Base-by-base conservation (phyloP, 306 rosid species). In the Sechiopsis laciniata region DNA sequence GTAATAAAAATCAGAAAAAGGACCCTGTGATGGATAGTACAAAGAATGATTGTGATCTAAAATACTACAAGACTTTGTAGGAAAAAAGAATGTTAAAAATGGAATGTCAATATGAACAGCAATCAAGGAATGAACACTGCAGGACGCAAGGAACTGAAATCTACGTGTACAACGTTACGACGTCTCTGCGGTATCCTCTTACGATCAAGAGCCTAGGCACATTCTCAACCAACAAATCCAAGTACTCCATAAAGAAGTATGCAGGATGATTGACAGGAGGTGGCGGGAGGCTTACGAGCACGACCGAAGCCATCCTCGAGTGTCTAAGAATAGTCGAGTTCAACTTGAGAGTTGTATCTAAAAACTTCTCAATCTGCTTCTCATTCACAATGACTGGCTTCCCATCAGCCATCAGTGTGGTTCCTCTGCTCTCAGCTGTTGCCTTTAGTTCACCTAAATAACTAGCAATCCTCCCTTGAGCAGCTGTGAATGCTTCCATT, bases 221-320 rank as follows among this genome's bases (percentile, higher is more conserved):
- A 79, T 91, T 95, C 84, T 95, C 99, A 79, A 95, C 92, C 87
- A 95, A 91, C 80, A 91, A 80, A 87, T 95, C 99, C 97, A 95
- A 89, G 81, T 95, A 95, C 78, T 95, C 99, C 99, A 95, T 91
- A 73, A 91, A 95, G 83, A 95, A 88, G 69, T 91, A 95, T 10
- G 84, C 83, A 0, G 99, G 99, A 78, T 95, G 99, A 83, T 88
- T 84, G 55, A 84, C 14, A 7, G 99, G 99, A 11, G 99, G 99
- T 3, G 99, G 99, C 15, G 99, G 99, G 55, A 95, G 82, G 78
- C 99, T 95, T 66, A 95, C 95, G 9, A 95, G 88, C 32, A 95
- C 99, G 21, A 95, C 99, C 3, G 99, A 90, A 35, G 99, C 99
- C 99, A 95, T 91, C 87, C 97, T 91, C 2, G 99, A 95, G 85